Evolutionary conservation across 371 early-diverging fungal species (phyloP), one percentile per base, ranked within the genome.

Genomic region (Rozella allomycis): DNA sequence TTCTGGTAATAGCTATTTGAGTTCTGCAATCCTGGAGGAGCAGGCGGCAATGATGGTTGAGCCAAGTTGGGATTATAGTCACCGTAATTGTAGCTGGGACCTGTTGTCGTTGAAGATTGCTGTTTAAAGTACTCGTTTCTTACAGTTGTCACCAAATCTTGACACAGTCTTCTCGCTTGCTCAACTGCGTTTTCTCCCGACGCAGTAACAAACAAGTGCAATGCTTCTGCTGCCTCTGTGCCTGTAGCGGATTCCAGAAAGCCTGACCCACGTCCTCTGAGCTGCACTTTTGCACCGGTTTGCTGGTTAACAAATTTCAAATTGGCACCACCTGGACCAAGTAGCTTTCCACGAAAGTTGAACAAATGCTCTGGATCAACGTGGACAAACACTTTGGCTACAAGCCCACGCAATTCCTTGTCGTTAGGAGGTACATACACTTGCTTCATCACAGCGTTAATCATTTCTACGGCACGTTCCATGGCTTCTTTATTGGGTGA

Each of bases 271-370:
- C 54, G 54, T 1, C 86, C 86, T 26, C 73, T 71, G 20, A 80
- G 51, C 27, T 79, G 75, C 5, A 85, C 72, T 9, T 72, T 54
- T 10, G 74, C 69, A 1, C 67, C 60, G 2, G 86, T 77, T 37
- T 72, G 74, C 31, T 61, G 62, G 41, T 81, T 75, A 37, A 85
- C 79, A 45, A 78, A 78, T 48, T 82, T 80, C 19, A 85, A 74
- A 52, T 73, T 80, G 10, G 67, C 63, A 17, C 86, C 86, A 12
- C 52, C 40, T 1, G 80, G 80, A 6, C 86, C 86, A 22, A 83
- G 72, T 26, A 85, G 64, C 48, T 83, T 83, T 12, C 77, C 76
- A 10, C 79, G 61, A 20, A 74, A 54, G 40, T 82, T 76, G 48
- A 78, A 81, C 4, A 55, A 56, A 12, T 70, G 66, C 14, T 65